Base-by-base conservation (phyloP, 495 filamentous ascomycete species). In the Thermochaetoides thermophila region DNA sequence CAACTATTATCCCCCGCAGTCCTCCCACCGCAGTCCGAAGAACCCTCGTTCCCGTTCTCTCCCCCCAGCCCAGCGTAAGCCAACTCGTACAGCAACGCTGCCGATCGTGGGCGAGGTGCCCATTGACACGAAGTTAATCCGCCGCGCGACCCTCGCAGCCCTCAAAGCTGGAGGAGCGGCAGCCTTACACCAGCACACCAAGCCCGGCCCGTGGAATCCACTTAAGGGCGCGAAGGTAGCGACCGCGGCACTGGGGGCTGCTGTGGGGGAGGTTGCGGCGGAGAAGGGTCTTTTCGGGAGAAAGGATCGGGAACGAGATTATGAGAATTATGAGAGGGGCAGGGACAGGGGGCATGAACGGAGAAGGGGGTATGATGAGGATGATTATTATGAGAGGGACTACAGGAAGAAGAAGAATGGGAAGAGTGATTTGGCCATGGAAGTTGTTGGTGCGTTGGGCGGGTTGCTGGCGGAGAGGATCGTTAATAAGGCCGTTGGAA, bases 181-280 rank as follows among this genome's bases (percentile, higher is more conserved):
- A 7, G 60, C 59, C 4, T 40, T 57, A 40, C 40, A 49, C 12
- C 27, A 51, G 33, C 50, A 59, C 24, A 49, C 51, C 34, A 44
- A 61, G 24, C 58, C 58, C 0, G 60, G 60, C 4, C 40, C 33
- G 14, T 64, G 60, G 60, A 48, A 42, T 16, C 50, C 53, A 1
- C 46, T 48, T 15, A 64, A 64, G 40, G 57, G 53, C 9, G 49
- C 51, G 6, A 50, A 50, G 18, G 34, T 64, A 6, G 57, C 56
- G 10, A 61, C 55, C 9, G 60, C 60, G 4, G 60, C 60, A 4
- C 17, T 64, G 9, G 57, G 58, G 0, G 60, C 60, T 6, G 60
- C 50, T 5, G 58, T 50, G 5, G 49, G 53, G 24, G 54, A 59
- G 11, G 55, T 32, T 32, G 6, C 5, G 9, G 29, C 29, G 29